A percentile compares a stretch with the other conserved stretches of the same genome.
Evolutionary conservation across 1,284 basidiomycete species (phyloP).

Genomic region (Pterulicium gracile): DNA sequence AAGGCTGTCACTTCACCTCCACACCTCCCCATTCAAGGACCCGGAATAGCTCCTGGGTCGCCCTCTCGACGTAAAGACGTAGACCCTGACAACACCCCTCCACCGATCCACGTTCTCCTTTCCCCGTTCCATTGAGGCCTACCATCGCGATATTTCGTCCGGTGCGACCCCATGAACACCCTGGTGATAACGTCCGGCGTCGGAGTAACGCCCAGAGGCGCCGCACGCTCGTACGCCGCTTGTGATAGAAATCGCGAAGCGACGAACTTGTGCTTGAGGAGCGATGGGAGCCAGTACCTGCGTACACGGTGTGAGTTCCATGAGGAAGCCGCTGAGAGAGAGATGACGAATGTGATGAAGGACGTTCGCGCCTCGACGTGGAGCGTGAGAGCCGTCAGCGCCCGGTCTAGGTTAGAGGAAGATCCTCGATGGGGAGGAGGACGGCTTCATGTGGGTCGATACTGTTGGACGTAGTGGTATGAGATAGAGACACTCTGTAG

Average conservation of each 20-base stretch:
- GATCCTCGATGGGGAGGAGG: conserved; percentile 16
- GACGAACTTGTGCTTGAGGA: conserved; percentile 26
- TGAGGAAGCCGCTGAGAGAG: too few species aligned
- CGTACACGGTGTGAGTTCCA: too few species aligned
- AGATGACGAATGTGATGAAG: conserved; percentile 30
- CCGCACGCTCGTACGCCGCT: conserved; percentile 25
- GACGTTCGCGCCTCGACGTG: conserved; percentile 30
- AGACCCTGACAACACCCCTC: neutral
- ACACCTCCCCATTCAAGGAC: neutral
- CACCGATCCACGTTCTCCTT: neutral
- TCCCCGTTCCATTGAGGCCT: too few species aligned
- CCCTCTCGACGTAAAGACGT: neutral
- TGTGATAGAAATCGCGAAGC: conserved; percentile 36
- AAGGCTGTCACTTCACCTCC: too few species aligned
- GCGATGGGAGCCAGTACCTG: conserved; percentile 33
- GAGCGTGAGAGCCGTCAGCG: conserved; percentile 22
- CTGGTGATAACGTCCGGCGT: conserved; percentile 30
- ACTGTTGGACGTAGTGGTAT: too few species aligned
- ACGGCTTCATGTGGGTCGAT: conserved; percentile 17
- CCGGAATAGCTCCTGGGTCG: neutral
- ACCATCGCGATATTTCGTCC: too few species aligned
- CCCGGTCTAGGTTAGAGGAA: conserved; percentile 25
- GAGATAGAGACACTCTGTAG: too few species aligned
- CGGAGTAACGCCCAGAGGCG: conserved; percentile 24
- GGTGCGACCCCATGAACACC: conserved; percentile 32